Conservation (phyloP, 2,329 filamentous ascomycete genomes). For the Stylonectria norvegica region DNA sequence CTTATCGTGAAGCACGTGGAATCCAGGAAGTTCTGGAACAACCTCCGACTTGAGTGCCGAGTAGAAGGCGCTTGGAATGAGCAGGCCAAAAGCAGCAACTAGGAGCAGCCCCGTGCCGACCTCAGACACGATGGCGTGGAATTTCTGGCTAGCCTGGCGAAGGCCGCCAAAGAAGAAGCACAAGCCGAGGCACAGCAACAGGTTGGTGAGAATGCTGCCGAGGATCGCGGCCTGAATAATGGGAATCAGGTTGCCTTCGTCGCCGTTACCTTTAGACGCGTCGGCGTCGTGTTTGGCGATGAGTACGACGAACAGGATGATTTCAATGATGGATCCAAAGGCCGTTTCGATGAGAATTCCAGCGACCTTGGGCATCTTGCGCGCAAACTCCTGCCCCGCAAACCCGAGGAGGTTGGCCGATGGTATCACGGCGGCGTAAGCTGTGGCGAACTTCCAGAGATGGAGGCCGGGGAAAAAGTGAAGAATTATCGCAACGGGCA, state of each 20-base stretch:
- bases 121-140: conserved; percentile 65
- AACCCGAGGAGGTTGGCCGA: conserved; percentile 48
- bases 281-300: conserved; percentile 37
- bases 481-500: conserved; percentile 43
- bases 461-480: conserved; percentile 34
- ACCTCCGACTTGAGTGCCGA: conserved; percentile 33
- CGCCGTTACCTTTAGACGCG: conserved; percentile 18
- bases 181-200: conserved; percentile 62
- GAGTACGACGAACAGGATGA: conserved; percentile 65
- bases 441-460: conserved; percentile 44
- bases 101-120: conserved; percentile 63
- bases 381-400: conserved; percentile 54
- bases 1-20: conserved; percentile 22
- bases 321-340: conserved; percentile 63
- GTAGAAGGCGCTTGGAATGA: conserved; percentile 36
- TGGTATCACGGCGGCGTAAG: conserved; percentile 48
- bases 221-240: conserved; percentile 69
- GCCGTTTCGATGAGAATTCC: conserved; percentile 49
- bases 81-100: conserved; percentile 47
- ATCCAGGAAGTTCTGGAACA: conserved; percentile 17
- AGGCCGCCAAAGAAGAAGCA: conserved; percentile 67
- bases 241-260: conserved; percentile 42
- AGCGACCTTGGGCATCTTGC: conserved; percentile 62
- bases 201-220: conserved; percentile 65
- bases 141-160: conserved; percentile 55